Percentiles rank a stretch among this genome's conserved stretches.
phyloP scores from a whole-genome alignment of 805 yeast genomes.

The Candida dajiaensis region DNA sequence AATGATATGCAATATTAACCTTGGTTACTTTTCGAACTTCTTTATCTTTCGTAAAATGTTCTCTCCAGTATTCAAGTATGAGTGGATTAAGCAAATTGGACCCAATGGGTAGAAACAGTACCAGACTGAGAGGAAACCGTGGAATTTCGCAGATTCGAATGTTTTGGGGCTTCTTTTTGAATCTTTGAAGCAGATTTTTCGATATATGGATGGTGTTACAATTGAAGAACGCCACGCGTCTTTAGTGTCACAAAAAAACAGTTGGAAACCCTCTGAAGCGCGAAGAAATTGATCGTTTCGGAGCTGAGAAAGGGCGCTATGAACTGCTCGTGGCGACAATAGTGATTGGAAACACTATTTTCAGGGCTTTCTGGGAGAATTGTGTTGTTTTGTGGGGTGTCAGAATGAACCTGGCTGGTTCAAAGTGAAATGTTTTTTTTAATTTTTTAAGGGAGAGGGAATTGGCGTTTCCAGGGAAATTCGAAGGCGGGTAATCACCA shows the following conservation, averaged over 20 bases:
- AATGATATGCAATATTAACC: not conserved
- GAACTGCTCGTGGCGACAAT: not conserved
- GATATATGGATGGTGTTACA: not conserved
- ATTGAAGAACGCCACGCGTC: slow-evolving; percentile 7
- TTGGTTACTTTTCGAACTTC: not conserved
- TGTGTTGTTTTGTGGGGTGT: not conserved
- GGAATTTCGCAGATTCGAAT: not conserved
- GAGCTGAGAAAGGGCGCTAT: not conserved
- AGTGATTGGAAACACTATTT: not conserved
- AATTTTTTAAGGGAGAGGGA: slow-evolving; percentile 6
- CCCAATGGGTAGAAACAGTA: not conserved
- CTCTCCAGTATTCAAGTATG: not conserved
- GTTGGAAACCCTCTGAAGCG: not conserved
- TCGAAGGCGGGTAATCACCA: slow-evolving; percentile 1
- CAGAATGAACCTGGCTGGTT: not conserved
- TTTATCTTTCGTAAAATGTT: not conserved
- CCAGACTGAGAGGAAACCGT: not conserved
- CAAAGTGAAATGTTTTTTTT: slow-evolving; percentile 1
- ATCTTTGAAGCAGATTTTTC: not conserved
- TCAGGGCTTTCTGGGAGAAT: not conserved
- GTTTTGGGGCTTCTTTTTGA: not conserved
- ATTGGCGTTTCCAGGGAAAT: slow-evolving; percentile 3
- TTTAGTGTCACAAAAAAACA: slow-evolving; percentile 2
- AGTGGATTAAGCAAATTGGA: not conserved
- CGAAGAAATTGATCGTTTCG: not conserved